Evolutionary conservation across 805 yeast genomes (phyloP), one percentile per base, ranked within the genome.

Genomic region (Teunomyces tritomae): DNA sequence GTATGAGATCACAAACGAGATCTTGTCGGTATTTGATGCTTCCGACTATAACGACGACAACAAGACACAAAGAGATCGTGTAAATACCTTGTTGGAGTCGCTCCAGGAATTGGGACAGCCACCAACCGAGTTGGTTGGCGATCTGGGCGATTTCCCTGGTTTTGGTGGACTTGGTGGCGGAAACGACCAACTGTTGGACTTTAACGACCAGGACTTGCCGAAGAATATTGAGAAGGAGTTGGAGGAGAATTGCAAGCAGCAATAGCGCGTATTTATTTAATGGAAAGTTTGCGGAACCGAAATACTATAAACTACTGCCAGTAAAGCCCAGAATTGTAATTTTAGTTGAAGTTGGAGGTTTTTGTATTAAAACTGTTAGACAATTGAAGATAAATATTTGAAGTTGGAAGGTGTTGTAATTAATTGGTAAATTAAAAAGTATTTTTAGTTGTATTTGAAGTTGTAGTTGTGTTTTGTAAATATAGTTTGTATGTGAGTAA

Each of bases 41-140:
- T 76, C 82, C 0, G 70, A 67, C 30, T 92, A 87, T 62, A 68
- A 71, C 49, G 92, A 85, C 50, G 68, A 70, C 16, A 65, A 73
- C 54, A 61, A 62, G 42, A 61, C 57, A 11, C 65, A 62, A 28
- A 74, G 83, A 49, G 80, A 78, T 44, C 76, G 68, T 49, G 79
- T 89, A 42, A 76, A 82, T 46, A 56, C 63, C 6, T 77, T 80
- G 51, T 74, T 89, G 70, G 91, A 85, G 57, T 74, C 76, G n/a
- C 71, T 83, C 62, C 87, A 89, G 63, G 84, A 79, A 42, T 68
- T 86, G 28, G 95, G 96, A 0, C 83, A 87, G 59, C 95, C 95
- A 2, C 96, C 96, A 4, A 62, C 76, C 10, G 96, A 87, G 44
- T 71, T 89, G 32, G 80, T 85, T 50, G 87, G 86, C 26, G 84